Conservation (phyloP, 805 yeast species). For the Pichia ethanolica region DNA sequence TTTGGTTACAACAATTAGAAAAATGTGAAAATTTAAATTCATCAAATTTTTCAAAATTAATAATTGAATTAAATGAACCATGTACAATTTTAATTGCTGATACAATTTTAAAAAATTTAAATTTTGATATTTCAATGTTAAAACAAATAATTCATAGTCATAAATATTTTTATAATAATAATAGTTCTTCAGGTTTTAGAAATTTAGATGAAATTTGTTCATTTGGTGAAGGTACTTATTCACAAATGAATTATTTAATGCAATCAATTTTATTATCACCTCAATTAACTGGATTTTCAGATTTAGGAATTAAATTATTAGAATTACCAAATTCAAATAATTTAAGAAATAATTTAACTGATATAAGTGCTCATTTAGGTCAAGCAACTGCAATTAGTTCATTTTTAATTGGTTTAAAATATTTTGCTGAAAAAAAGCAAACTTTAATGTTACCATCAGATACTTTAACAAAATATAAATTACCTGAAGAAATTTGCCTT, state of each 20-base stretch:
- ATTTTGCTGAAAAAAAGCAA: conserved; percentile 44
- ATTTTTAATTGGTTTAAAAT: conserved; percentile 51
- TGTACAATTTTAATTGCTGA: conserved; percentile 51
- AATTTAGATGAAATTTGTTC: conserved; percentile 55
- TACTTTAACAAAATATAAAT: conserved; percentile 39
- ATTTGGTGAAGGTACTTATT: conserved; percentile 72
- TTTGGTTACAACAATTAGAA: conserved; percentile 62
- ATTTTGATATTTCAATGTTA: conserved; percentile 47
- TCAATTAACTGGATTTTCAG: conserved; percentile 44
- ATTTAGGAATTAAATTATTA: conserved; percentile 35
- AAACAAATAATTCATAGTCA: conserved; percentile 55
- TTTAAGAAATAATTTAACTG: conserved; percentile 34
- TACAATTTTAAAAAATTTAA: conserved; percentile 40
- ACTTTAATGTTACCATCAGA: conserved; percentile 59
- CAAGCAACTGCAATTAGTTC: conserved; percentile 71
- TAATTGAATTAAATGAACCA: conserved; percentile 44
- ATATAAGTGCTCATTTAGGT: conserved; percentile 73
- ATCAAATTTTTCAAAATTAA: conserved; percentile 19
- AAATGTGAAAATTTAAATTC: conserved; percentile 32
- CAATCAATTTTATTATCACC: conserved; percentile 56
- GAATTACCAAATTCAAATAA: conserved; percentile 34
- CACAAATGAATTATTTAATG: conserved; percentile 63
- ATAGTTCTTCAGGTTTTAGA: conserved; percentile 34
- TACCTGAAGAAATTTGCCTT: conserved; percentile 60
- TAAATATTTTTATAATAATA: conserved; percentile 42